Conservation (phyloP, 352 stramenopile genomes). For the Phytophthora ohioensis region DNA sequence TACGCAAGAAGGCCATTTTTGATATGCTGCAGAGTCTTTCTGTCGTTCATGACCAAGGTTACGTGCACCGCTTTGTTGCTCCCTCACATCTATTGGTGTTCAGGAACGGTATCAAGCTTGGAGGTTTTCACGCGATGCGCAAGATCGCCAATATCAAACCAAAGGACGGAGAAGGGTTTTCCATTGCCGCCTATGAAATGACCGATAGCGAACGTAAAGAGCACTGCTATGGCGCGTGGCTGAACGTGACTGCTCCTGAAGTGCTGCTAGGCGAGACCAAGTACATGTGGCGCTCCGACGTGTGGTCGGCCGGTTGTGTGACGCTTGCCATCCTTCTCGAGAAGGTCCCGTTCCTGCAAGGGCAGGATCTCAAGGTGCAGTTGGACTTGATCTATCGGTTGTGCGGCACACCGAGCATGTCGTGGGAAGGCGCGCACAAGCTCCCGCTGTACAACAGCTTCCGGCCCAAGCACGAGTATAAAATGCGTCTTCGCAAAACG, state of each 20-base stretch:
- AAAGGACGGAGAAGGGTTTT: constrained; percentile 43
- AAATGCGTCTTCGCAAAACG: constrained; percentile 81
- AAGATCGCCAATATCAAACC: constrained; percentile 49
- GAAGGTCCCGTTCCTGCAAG: constrained; percentile 69
- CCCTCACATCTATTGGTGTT: constrained; percentile 81
- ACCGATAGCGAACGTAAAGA: constrained; percentile 85
- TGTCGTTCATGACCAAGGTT: constrained; percentile 73
- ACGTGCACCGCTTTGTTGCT: constrained; percentile 83
- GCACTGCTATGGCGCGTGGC: constrained; percentile 67
- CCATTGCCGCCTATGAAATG: constrained; percentile 59
- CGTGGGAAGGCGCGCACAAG: constrained; percentile 62
- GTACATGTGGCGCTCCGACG: constrained; percentile 78
- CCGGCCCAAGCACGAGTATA: constrained; percentile 80
- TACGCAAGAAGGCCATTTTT: constrained; percentile 77
- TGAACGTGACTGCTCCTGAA: constrained; percentile 76
- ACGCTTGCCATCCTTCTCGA: constrained; percentile 74
- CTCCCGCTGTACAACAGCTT: constrained; percentile 63
- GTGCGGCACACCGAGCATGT: constrained; percentile 70
- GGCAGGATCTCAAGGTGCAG: constrained; percentile 67
- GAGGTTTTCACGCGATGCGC: constrained; percentile 76
- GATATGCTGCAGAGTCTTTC: constrained; percentile 73
- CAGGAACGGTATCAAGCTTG: constrained; percentile 66
- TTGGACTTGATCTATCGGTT: constrained; percentile 83
- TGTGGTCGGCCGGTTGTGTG: constrained; percentile 81
- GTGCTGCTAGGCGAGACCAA: constrained; percentile 72